phyloP scores from a whole-genome alignment of 495 filamentous ascomycete genomes.

The Penicillium ochrochloron region DNA sequence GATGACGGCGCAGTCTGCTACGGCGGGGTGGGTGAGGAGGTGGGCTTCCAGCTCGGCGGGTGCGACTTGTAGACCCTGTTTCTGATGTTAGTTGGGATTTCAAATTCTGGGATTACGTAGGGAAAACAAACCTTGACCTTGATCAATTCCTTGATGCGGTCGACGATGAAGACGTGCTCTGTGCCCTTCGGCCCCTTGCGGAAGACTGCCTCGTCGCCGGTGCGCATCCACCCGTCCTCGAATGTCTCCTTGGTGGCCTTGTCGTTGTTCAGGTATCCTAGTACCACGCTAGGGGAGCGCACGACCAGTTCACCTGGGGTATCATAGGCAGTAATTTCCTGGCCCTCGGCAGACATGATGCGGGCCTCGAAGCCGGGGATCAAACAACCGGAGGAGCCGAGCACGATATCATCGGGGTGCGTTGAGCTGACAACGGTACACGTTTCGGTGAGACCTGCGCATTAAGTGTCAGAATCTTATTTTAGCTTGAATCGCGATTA shows the following conservation, averaged over 20 bases:
- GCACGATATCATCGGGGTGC: slow-evolving; percentile 66
- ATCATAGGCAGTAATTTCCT: slow-evolving; percentile 75
- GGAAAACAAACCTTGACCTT: slow-evolving; percentile 76
- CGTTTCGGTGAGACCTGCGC: slow-evolving; percentile 77
- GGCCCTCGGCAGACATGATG: slow-evolving; percentile 72
- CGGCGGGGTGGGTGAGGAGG: slow-evolving; percentile 77
- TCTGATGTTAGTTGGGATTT: neutral
- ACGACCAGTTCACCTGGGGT: slow-evolving; percentile 81
- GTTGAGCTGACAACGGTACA: slow-evolving; percentile 73
- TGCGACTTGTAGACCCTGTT: slow-evolving; percentile 84
- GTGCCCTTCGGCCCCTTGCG: slow-evolving; percentile 62
- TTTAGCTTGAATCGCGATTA: neutral
- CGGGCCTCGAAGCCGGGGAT: slow-evolving; percentile 69
- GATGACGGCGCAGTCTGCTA: slow-evolving; percentile 85
- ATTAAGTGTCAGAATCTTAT: slow-evolving; percentile 16
- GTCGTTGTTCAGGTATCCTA: slow-evolving; percentile 86
- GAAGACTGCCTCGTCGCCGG: slow-evolving; percentile 83
- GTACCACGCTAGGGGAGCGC: slow-evolving; percentile 73
- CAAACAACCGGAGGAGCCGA: slow-evolving; percentile 75
- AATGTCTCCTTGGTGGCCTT: slow-evolving; percentile 83
- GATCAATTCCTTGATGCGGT: slow-evolving; percentile 92
- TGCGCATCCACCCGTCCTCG: slow-evolving; percentile 78
- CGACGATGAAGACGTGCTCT: slow-evolving; percentile 84
- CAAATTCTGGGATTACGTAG: neutral
- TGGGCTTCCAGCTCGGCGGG: slow-evolving; percentile 91